phyloP scores from a whole-genome alignment of 1,139 yeast species.

The Pichia sp. region DNA sequence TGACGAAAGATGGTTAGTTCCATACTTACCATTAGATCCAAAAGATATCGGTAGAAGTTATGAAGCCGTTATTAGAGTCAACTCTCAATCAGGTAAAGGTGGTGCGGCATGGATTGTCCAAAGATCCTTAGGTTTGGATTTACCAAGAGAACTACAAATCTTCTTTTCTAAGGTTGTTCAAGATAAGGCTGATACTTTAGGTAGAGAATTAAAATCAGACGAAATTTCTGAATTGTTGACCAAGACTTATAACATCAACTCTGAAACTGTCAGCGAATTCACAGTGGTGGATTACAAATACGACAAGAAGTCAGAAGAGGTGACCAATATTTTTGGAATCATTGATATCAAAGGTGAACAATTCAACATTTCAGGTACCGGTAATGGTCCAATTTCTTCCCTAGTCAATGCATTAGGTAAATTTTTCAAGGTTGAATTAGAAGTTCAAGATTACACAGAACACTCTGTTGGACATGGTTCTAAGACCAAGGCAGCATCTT shows the following conservation, averaged over 20 bases:
- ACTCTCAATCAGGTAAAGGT: conserved; percentile 97
- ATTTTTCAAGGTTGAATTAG: conserved; percentile 48
- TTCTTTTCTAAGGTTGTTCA: conserved; percentile 85
- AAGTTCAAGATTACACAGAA: conserved; percentile 80
- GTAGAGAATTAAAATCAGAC: conserved; percentile 73
- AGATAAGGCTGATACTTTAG: conserved; percentile 68
- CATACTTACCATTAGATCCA: conserved; percentile 95
- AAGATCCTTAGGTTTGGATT: conserved; percentile 78
- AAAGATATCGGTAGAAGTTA: conserved; percentile 92
- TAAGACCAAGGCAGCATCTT: conserved; percentile 84
- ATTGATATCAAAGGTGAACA: conserved; percentile 38
- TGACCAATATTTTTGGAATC: conserved; percentile 28
- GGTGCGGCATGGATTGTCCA: conserved; percentile 98
- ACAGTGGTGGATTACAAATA: conserved; percentile 43
- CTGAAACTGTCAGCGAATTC: conserved; percentile 30
- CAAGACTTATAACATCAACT: conserved; percentile 58
- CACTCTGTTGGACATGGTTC: conserved; percentile 91
- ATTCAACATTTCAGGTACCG: conserved; percentile 54
- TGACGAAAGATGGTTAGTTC: conserved; percentile 63
- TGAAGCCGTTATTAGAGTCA: conserved; percentile 96
- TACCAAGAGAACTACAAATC: conserved; percentile 88
- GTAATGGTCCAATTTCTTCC: conserved; percentile 96
- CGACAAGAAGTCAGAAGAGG: conserved; percentile 21
- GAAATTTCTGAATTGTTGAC: conserved; percentile 76
- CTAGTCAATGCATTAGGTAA: conserved; percentile 70